Conservation (phyloP, 2,329 filamentous ascomycete species). For the Xylaria sp. region DNA sequence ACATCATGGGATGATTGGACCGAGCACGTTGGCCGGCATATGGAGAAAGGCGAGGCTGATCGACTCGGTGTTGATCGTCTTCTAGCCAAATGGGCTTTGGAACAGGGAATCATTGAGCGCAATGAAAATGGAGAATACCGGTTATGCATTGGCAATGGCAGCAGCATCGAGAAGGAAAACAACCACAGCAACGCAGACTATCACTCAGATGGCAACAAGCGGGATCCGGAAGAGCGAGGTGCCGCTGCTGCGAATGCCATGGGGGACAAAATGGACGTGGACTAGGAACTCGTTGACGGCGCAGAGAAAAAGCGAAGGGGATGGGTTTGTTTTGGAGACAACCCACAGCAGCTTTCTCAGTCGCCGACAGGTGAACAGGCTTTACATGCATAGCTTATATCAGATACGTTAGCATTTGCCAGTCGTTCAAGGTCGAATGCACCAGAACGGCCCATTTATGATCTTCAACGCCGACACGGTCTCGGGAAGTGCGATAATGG, state of each 20-base stretch:
- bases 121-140: constrained; percentile 53
- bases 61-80: constrained; percentile 53
- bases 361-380: background rate
- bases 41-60: constrained; percentile 66
- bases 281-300: constrained; percentile 23
- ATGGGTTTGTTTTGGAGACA: background rate
- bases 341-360: background rate
- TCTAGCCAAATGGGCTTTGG: constrained; percentile 57
- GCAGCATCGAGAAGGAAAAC: constrained; percentile 27
- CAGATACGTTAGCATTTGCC: background rate
- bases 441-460: background rate
- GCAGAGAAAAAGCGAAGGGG: background rate
- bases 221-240: constrained; percentile 30
- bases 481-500: constrained; percentile 10
- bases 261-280: constrained; percentile 34
- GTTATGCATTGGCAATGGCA: constrained; percentile 42
- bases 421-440: background rate
- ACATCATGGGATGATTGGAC: constrained; percentile 85
- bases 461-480: background rate
- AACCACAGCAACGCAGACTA: constrained; percentile 25
- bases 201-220: constrained; percentile 30
- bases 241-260: constrained; percentile 34
- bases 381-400: background rate
- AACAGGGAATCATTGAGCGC: constrained; percentile 57
- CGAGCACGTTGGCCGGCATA: constrained; percentile 85